Conservation (phyloP, 1,284 basidiomycete genomes). For the Somion occarium region DNA sequence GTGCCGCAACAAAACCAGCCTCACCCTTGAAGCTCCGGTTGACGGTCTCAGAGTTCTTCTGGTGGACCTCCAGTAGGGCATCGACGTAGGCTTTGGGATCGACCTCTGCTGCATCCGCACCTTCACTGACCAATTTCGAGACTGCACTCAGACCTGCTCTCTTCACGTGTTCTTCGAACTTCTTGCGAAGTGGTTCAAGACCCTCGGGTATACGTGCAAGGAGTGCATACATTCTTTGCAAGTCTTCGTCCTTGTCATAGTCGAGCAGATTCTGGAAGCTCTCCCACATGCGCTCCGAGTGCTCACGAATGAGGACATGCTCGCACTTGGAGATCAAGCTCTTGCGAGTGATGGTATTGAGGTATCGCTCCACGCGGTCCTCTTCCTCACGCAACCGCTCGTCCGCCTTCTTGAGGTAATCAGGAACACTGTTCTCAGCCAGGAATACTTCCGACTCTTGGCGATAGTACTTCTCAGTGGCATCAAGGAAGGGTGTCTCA, state of each 20-base stretch:
- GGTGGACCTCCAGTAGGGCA: slow-evolving; percentile 87
- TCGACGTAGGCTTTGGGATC: slow-evolving; percentile 95
- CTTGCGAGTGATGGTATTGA: slow-evolving; percentile 86
- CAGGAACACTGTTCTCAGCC: slow-evolving; percentile 86
- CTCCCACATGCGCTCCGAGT: slow-evolving; percentile 87
- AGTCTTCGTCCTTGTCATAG: slow-evolving; percentile 90
- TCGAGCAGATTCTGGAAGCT: slow-evolving; percentile 92
- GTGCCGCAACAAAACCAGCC: slow-evolving; percentile 90
- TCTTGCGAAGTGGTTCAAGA: slow-evolving; percentile 87
- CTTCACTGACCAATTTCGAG: slow-evolving; percentile 75
- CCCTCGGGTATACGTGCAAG: slow-evolving; percentile 88
- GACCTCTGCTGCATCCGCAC: slow-evolving; percentile 59
- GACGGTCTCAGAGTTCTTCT: slow-evolving; percentile 90
- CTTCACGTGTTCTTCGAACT: slow-evolving; percentile 96
- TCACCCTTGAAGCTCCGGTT: slow-evolving; percentile 90
- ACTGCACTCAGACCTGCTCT: slow-evolving; percentile 82
- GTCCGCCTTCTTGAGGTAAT: slow-evolving; percentile 97
- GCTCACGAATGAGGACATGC: slow-evolving; percentile 87
- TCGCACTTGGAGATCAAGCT: slow-evolving; percentile 90
- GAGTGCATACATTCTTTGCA: slow-evolving; percentile 93
- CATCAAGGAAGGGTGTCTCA: slow-evolving; percentile 84
- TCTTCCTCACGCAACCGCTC: slow-evolving; percentile 92
- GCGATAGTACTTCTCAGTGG: slow-evolving; percentile 90
- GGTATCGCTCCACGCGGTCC: slow-evolving; percentile 91
- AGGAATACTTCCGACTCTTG: slow-evolving; percentile 91